Conservation (phyloP, 257 asterid genomes). For the Linderniella brevidens region DNA sequence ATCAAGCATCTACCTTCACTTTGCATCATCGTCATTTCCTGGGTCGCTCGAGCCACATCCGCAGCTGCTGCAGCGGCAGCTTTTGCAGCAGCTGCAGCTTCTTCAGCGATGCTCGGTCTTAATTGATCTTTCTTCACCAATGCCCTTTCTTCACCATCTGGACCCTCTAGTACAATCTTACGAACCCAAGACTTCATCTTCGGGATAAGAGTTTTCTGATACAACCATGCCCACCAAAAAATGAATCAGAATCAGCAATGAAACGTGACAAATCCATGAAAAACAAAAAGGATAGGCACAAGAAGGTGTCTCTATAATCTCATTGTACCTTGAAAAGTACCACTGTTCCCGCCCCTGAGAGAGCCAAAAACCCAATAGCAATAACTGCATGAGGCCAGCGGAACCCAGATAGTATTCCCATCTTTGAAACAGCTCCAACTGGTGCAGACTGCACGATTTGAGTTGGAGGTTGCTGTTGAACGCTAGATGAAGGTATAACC, state of each 20-base stretch:
- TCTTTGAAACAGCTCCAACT: constrained; percentile 21
- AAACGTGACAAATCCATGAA: background rate
- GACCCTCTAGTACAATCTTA: constrained; percentile 38
- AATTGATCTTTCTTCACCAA: constrained; percentile 15
- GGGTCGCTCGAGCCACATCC: constrained; percentile 90
- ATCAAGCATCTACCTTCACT: constrained; percentile 43
- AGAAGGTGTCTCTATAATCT: background rate
- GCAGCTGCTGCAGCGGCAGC: constrained; percentile 91
- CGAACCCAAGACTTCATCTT: constrained; percentile 90
- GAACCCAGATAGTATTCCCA: constrained; percentile 38
- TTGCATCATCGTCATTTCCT: constrained; percentile 57
- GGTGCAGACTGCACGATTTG: constrained; percentile 38
- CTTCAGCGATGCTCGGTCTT: constrained; percentile 64
- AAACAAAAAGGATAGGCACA: background rate
- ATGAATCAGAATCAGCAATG: constrained; percentile 9
- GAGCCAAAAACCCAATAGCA: constrained; percentile 64
- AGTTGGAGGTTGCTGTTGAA: constrained; percentile 30
- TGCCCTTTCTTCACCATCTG: constrained; percentile 28
- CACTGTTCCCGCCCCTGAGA: constrained; percentile 78
- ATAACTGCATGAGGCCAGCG: constrained; percentile 80
- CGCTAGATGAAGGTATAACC: constrained; percentile 28
- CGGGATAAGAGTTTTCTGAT: constrained; percentile 64
- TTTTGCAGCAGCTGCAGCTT: constrained; percentile 82
- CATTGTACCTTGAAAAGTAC: constrained; percentile 63
- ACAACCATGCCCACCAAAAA: constrained; percentile 13